Base-by-base conservation (phyloP, 805 yeast species). In the Starmerella powellii region DNA sequence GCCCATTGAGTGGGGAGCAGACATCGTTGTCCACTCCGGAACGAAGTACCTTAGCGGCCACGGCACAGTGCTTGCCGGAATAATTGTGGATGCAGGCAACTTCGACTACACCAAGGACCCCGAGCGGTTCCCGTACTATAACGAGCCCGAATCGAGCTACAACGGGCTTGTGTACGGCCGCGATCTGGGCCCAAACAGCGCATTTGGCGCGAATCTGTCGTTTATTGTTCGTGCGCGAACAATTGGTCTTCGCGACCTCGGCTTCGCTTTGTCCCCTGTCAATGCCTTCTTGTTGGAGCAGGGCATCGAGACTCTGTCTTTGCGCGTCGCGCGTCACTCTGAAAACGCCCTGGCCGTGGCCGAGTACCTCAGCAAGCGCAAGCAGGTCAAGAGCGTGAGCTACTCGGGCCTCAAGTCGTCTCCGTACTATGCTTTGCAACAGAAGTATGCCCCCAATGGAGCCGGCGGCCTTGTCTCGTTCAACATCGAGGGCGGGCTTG, bases 41-140 rank as follows among this genome's bases (percentile, higher is more conserved):
- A 87, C 95, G 1, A 87, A 87, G 59, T 88, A 80, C 63, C 80
- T 85, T 56, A 95, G 94, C 31, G 96, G 97, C n/a, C 95, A 87
- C 62, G 82, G 94, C 6, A 96, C 87, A 59, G 64, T 86, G 33
- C 65, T 87, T 38, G 86, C 94, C 4, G 96, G 97, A 27, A 66
- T 80, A 20, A 71, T 88, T 51, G 71, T 88, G 37, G 95, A 88
- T 61, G 75, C 86, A 29, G 95, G 96, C 53, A 87, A 81, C 38
- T 88, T 88, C 71, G 93, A 88, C 56, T 88, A 94, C 87, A 68
- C 72, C 44, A 73, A 83, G 49, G 73, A 82, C 64, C 88, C 91
- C 34, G 77, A 80, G 57, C 82, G 79, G 63, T 91, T 73, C 71
- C 96, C 97, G 42, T 95, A 86, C 63, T 81, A 86, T 61, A 78